A percentile compares a stretch with the other conserved stretches of the same genome.
phyloP scores from a whole-genome alignment of 371 early-diverging fungal genomes.

The Apophysomyces trapeziformis region DNA sequence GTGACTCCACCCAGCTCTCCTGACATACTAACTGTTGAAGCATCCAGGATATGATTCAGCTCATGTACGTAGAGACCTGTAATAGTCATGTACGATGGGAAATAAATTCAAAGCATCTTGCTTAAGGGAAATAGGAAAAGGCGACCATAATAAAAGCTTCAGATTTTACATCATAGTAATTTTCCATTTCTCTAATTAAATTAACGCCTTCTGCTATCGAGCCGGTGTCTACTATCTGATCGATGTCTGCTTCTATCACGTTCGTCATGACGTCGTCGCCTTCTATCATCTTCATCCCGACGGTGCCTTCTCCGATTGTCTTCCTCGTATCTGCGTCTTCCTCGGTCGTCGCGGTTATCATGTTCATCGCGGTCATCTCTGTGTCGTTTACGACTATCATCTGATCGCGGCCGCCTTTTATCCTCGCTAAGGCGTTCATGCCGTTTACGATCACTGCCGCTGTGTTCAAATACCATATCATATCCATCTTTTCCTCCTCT shows the following conservation, averaged over 20 bases:
- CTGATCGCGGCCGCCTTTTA: conserved; percentile 15
- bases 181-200: neutral
- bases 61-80: no score
- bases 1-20: neutral
- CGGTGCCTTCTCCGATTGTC: conserved; percentile 11
- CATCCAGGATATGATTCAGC: neutral
- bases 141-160: neutral
- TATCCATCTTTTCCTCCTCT: conserved; percentile 38
- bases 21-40: neutral
- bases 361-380: conserved; percentile 12
- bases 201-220: conserved; percentile 12
- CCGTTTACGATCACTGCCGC: conserved; percentile 8
- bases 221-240: neutral
- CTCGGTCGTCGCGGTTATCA: conserved; percentile 12
- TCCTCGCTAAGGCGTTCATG: conserved; percentile 14
- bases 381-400: conserved; percentile 17
- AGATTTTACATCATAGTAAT: neutral
- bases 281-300: conserved; percentile 12
- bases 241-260: conserved; percentile 1
- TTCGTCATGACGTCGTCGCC: conserved; percentile 13
- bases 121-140: neutral
- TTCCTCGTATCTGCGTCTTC: conserved; percentile 14
- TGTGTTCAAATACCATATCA: conserved; percentile 51
- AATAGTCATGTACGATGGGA: no score
- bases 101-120: no score